Evolutionary conservation across 2,329 filamentous ascomycete genomes (phyloP), one percentile per base, ranked within the genome.

Genomic region (Aspergillus spinulosporus): DNA sequence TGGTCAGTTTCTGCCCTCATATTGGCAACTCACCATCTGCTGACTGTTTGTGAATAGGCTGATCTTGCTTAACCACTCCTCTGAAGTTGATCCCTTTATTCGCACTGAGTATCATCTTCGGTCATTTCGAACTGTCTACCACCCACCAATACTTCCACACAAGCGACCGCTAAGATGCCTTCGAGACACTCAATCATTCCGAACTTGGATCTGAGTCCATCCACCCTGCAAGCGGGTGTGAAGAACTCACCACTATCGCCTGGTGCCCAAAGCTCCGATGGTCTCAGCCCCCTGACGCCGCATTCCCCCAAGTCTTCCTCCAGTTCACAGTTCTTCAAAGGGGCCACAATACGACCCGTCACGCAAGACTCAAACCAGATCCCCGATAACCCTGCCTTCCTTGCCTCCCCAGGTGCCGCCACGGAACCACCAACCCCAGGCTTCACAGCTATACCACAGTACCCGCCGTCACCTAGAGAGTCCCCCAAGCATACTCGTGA

Each of bases 361-460:
- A 72, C 72, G 11, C 63, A 72, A 60, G 71, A 73, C 12, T 69
- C 69, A 26, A 67, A 64, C 58, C 62, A 61, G 66, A 63, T 68
- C 48, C 60, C 66, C 44, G 63, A 60, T 58, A 68, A 67, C 59
- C 60, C 65, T 62, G 62, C 61, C 28, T 59, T 66, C 31, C 64
- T 69, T 32, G 56, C 56, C 9, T 75, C 72, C 45, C 67, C 71
- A 15, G 57, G 59, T 29, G 52, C 63, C 29, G 49, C 63, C 21
- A 52, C 64, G 15, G 66, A 67, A 54, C 68, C 72, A 36, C 63
- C 64, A 39, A 78, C 75, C 26, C 75, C 76, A n/a, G 71, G 69
- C 12, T 68, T 78, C 43, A 78, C 76, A 5, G 74, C 76, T 7
- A 77, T 78, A 57, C 76, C 76, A 36, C 76, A 73, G 60, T 74